These are phyloP conservation scores for Dalbergia cochinchinensis DNA, from an alignment of 306 rosid genomes.

Conservation along the genomic window DNA sequence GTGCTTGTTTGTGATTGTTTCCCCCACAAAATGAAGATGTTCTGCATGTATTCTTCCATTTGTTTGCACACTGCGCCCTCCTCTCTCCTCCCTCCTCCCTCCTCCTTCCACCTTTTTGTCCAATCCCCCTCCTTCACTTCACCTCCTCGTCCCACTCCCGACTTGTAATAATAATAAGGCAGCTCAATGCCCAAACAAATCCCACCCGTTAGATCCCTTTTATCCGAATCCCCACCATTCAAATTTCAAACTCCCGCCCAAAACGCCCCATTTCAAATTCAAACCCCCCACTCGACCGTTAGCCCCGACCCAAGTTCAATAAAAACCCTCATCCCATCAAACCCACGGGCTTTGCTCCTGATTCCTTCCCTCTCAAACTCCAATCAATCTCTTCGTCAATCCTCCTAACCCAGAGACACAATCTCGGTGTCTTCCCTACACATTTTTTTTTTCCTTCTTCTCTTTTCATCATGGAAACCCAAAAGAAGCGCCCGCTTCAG, in stretches of 20 bases:
- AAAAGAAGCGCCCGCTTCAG: slow-evolving; percentile 73
- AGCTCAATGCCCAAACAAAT: no score
- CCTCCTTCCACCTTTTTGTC: no score
- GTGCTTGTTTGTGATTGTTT: no score
- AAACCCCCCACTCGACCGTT: slow-evolving; percentile 56
- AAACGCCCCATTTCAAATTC: slow-evolving; percentile 35
- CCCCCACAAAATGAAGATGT: no score
- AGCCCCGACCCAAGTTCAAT: background rate
- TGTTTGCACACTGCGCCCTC: no score
- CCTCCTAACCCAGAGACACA: slow-evolving; percentile 31
- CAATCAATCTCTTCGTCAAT: no score
- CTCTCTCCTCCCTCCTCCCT: no score
- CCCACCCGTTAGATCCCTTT: background rate
- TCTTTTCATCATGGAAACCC: slow-evolving; percentile 53
- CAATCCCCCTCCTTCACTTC: no score
- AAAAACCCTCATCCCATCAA: background rate
- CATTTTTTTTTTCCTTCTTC: no score
- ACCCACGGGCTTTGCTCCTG: background rate
- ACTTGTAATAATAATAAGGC: no score
- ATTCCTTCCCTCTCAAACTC: background rate
- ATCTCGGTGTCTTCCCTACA: slow-evolving; percentile 42
- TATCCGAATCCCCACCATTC: background rate
- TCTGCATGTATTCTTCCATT: no score
- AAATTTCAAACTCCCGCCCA: slow-evolving; percentile 50
- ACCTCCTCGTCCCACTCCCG: no score